Evolutionary conservation across 1,284 basidiomycete species (phyloP).

Genomic region (Coniferiporia sulphurascens): DNA sequence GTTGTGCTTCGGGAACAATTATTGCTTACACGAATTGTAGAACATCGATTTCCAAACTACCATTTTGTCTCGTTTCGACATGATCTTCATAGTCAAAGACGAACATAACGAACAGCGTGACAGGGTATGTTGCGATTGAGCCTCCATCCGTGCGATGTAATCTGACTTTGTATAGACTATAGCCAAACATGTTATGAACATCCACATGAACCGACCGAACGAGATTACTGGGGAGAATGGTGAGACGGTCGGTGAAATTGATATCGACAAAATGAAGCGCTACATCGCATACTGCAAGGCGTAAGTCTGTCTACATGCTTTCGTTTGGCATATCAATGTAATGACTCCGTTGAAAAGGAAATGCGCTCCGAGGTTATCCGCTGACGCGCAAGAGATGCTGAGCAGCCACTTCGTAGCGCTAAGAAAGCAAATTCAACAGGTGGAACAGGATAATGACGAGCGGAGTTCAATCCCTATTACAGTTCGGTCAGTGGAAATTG

Average conservation of each 20-base stretch:
- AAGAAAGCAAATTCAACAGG: slow-evolving; percentile 92
- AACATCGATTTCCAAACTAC: slow-evolving; percentile 99
- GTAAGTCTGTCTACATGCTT: slow-evolving; percentile 37
- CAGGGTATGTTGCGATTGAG: slow-evolving; percentile 50
- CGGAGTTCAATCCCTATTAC: slow-evolving; percentile 98
- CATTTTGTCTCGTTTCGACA: slow-evolving; percentile 97
- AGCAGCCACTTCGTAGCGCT: slow-evolving; percentile 95
- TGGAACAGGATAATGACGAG: slow-evolving; percentile 96
- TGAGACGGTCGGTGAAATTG: slow-evolving; percentile 85
- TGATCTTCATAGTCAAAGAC: slow-evolving; percentile 99
- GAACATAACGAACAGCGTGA: slow-evolving; percentile 96
- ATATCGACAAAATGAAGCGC: slow-evolving; percentile 97
- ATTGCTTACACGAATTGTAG: slow-evolving; percentile 33
- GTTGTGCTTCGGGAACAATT: background rate
- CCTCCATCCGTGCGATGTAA: slow-evolving; percentile 3
- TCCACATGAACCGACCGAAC: slow-evolving; percentile 91
- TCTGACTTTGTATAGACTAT: slow-evolving; percentile 59
- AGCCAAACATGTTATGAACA: slow-evolving; percentile 97
- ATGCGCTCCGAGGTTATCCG: slow-evolving; percentile 91
- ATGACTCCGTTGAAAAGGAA: slow-evolving; percentile 49
- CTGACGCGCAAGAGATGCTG: slow-evolving; percentile 94
- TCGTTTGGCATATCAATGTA: background rate
- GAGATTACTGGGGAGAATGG: slow-evolving; percentile 55
- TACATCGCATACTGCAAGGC: slow-evolving; percentile 96
- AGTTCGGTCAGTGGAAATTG: slow-evolving; percentile 60